Evolutionary conservation across 169 alveolate genomes (phyloP), one percentile per base, ranked within the genome.

Genomic region (Plasmodium knowlesi): DNA sequence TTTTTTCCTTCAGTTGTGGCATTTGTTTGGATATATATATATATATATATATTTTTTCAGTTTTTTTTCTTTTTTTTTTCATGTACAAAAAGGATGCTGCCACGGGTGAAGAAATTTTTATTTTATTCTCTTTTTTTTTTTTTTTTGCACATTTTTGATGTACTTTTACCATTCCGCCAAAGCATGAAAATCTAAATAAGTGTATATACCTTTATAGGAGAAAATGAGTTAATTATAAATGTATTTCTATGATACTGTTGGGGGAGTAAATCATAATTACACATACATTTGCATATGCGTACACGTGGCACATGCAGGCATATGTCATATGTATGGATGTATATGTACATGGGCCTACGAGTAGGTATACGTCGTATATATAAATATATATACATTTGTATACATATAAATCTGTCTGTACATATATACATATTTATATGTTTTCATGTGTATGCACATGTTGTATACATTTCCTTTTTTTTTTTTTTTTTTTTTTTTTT

Each of bases 231-330:
- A 83, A 83, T 83, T 83, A 83, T 83, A 57, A 83, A 57, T 85
- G 79, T 80, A 85, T 80, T 85, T 53, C 93, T 53, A 85, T 85
- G 88, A 85, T 85, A 85, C 81, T 16, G 54, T 76, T 82, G 22
- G 25, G 22, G 25, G 86, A 22, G 28, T 50, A 19, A 82, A 70
- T 16, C 25, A 46, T 85, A 85, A 79, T 79, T 85, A 85, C 79
- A 85, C 46, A 67, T 70, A 19, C 50, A 22, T 83, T 43, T 83
- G 83, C 25, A 57, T 12, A 19, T 80, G 43, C 80, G 43, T 80
- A 16, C 50, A 80, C n/a, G n/a, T 57, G n/a, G 30, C 28, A 37
- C 28, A 80, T 37, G n/a, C 25, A 37, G 50, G 86, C 28, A 32
- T 80, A 80, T 80, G 43, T 37, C 10, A 54, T 80, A 9, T 39